phyloP scores from a whole-genome alignment of 352 stramenopile genomes.

The Phytophthora cajani region DNA sequence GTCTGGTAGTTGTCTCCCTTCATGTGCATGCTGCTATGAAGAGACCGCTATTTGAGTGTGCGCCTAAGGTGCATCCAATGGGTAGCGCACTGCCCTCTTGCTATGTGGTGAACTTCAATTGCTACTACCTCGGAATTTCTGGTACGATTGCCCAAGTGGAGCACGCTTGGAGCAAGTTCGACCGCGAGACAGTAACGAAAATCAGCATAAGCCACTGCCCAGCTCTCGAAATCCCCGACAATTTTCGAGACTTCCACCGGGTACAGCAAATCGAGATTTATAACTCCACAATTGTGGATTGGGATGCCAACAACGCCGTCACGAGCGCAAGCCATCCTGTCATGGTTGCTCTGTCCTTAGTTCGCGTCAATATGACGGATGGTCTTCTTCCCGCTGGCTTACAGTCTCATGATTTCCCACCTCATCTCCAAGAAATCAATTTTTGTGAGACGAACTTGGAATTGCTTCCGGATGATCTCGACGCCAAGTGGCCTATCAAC shows the following conservation, averaged over 20 bases:
- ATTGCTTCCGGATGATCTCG: slow-evolving; percentile 38
- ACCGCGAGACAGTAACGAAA: slow-evolving; percentile 20
- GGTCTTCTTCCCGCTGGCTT: slow-evolving; percentile 40
- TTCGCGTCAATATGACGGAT: slow-evolving; percentile 33
- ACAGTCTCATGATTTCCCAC: slow-evolving; percentile 35
- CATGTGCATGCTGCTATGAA: slow-evolving; percentile 28
- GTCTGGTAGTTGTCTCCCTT: slow-evolving; percentile 10
- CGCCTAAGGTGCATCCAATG: slow-evolving; percentile 26
- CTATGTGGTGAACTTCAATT: slow-evolving; percentile 36
- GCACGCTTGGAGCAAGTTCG: slow-evolving; percentile 17
- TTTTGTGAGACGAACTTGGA: slow-evolving; percentile 24
- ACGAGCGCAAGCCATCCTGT: slow-evolving; percentile 26
- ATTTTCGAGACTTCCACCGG: slow-evolving; percentile 32
- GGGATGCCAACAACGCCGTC: slow-evolving; percentile 26
- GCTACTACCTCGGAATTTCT: slow-evolving; percentile 12
- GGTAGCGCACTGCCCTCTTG: slow-evolving; percentile 28
- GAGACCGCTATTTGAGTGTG: slow-evolving; percentile 17
- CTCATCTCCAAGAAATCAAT: slow-evolving; percentile 27
- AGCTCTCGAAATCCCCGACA: slow-evolving; percentile 32
- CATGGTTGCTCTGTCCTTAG: slow-evolving; percentile 34
- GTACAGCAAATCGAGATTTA: slow-evolving; percentile 42
- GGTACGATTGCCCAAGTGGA: slow-evolving; percentile 6
- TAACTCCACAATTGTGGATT: slow-evolving; percentile 39
- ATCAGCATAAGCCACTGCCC: slow-evolving; percentile 36
- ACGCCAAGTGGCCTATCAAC: slow-evolving; percentile 31